These are phyloP conservation scores for Rhodotorula sp. DNA, from an alignment of 1,284 basidiomycete species.

Conservation along the genomic window DNA sequence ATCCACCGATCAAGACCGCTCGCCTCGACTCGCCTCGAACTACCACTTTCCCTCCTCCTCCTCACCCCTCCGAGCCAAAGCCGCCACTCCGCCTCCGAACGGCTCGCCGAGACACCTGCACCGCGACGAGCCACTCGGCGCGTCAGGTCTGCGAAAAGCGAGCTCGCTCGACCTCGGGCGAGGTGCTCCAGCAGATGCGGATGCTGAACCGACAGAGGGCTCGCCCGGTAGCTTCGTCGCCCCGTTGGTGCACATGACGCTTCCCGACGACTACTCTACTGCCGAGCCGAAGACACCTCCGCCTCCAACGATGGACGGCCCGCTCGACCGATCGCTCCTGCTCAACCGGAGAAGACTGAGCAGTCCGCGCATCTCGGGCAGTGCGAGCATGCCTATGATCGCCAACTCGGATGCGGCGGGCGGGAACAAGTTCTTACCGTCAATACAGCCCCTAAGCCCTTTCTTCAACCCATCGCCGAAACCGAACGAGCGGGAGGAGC, in stretches of 20 bases:
- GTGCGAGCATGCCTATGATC: conserved; percentile 13
- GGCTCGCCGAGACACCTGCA: background rate
- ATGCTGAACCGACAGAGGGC: background rate
- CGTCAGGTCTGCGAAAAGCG: conserved; percentile 19
- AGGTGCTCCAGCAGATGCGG: background rate
- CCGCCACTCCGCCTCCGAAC: conserved; percentile 27
- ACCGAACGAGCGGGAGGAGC: background rate
- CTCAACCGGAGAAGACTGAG: background rate
- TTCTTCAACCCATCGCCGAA: background rate
- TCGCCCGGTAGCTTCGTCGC: background rate
- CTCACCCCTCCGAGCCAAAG: conserved; percentile 2
- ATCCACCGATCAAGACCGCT: no score
- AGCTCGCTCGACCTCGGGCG: conserved; percentile 31
- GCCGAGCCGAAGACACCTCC: conserved; percentile 5
- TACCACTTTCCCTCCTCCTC: conserved; percentile 2
- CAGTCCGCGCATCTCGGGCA: background rate
- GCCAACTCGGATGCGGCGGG: background rate
- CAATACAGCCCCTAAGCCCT: conserved; percentile 8
- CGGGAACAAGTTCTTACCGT: conserved; percentile 3
- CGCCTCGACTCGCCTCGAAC: background rate
- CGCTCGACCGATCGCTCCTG: background rate
- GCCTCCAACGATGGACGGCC: background rate
- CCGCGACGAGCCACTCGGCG: background rate
- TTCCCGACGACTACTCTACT: background rate
- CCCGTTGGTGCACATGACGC: background rate